Evolutionary conservation across 108 stramenopile species (phyloP).

Genomic region (Pinguiococcus pyrenoidosus): DNA sequence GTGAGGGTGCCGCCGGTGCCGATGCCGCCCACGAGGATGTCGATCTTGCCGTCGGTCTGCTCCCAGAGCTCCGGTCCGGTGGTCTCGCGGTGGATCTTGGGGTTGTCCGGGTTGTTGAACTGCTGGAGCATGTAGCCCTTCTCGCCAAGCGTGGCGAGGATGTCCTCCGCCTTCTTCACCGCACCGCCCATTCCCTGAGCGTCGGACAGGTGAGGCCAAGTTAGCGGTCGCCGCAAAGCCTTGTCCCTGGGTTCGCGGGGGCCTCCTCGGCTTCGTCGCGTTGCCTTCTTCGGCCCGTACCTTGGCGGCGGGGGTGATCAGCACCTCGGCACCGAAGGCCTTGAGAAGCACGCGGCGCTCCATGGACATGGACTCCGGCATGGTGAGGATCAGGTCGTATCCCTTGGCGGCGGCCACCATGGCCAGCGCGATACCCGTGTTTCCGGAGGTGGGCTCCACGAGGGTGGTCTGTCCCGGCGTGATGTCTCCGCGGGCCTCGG

Average conservation of each 20-base stretch:
- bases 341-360: constrained; percentile 68
- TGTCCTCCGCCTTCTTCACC: constrained; percentile 54
- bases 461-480: constrained; percentile 53
- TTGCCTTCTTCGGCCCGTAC: not conserved
- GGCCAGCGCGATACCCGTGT: constrained; percentile 74
- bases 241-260: too few species aligned
- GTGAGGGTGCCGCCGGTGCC: constrained; percentile 38
- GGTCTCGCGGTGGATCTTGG: constrained; percentile 60
- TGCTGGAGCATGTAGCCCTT: constrained; percentile 60
- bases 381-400: constrained; percentile 64
- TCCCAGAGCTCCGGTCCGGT: constrained; percentile 65
- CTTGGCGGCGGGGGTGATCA: constrained; percentile 49
- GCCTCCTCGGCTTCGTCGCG: too few species aligned
- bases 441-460: constrained; percentile 74
- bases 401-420: constrained; percentile 75
- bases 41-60: constrained; percentile 36
- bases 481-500: constrained; percentile 66
- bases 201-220: constrained; percentile 13
- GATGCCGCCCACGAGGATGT: constrained; percentile 65
- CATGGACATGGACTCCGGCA: constrained; percentile 76
- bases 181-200: constrained; percentile 69
- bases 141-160: constrained; percentile 38
- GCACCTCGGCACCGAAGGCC: constrained; percentile 51
- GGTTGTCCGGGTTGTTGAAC: constrained; percentile 85
- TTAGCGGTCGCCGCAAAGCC: too few species aligned